These are phyloP conservation scores for Claviceps purpurea DNA, from an alignment of 2,329 filamentous ascomycete genomes.

Conservation along the genomic window DNA sequence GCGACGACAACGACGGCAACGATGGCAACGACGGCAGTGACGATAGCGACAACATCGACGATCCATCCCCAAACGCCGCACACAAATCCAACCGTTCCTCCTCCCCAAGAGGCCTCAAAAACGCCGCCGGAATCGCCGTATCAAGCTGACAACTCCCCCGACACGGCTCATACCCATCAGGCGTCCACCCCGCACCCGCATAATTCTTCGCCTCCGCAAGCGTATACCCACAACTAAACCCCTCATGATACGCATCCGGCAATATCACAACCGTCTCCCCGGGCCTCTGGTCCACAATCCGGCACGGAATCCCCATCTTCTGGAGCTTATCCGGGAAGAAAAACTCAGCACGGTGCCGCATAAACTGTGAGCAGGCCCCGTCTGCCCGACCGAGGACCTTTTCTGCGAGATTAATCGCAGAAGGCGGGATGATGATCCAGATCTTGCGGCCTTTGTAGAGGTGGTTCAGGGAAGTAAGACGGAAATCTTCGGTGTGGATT, in stretches of 20 bases:
- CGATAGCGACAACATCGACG: too few species aligned
- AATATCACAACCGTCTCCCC: slow-evolving; percentile 27
- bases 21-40: too few species aligned
- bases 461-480: slow-evolving; percentile 25
- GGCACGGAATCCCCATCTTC: slow-evolving; percentile 24
- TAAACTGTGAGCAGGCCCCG: slow-evolving; percentile 24
- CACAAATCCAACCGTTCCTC: slow-evolving; percentile 23
- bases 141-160: slow-evolving; percentile 18
- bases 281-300: slow-evolving; percentile 24
- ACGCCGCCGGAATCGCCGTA: slow-evolving; percentile 23
- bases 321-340: slow-evolving; percentile 26
- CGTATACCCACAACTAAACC: slow-evolving; percentile 28
- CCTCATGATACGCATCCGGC: slow-evolving; percentile 27
- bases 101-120: slow-evolving; percentile 18
- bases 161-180: slow-evolving; percentile 22
- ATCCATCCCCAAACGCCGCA: slow-evolving; percentile 5
- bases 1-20: too few species aligned
- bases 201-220: slow-evolving; percentile 28
- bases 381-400: slow-evolving; percentile 18
- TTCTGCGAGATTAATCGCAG: slow-evolving; percentile 22
- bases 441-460: slow-evolving; percentile 27
- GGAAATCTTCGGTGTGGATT: slow-evolving; percentile 27
- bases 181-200: slow-evolving; percentile 22
- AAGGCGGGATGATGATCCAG: slow-evolving; percentile 25
- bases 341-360: slow-evolving; percentile 27